Evolutionary conservation across 2,329 filamentous ascomycete genomes (phyloP).

Genomic region (Aspergillus pseudoterreus): DNA sequence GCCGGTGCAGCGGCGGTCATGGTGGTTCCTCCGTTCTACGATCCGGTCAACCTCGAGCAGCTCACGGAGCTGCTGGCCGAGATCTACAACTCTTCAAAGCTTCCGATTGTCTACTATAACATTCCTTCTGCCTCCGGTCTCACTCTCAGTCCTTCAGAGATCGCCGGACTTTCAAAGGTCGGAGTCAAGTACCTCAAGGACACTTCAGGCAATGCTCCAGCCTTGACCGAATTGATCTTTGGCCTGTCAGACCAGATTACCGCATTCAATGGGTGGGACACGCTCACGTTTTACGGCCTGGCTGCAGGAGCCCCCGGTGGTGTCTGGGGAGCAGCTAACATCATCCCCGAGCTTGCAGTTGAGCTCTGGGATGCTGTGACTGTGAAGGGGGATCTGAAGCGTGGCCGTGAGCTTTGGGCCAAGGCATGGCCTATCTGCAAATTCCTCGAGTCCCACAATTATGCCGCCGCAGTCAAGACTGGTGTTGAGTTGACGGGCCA

Average conservation of each 20-base stretch:
- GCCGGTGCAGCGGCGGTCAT: constrained; percentile 44
- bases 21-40: constrained; percentile 51
- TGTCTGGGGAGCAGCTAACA: constrained; percentile 51
- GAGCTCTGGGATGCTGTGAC: constrained; percentile 48
- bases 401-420: constrained; percentile 46
- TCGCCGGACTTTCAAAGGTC: constrained; percentile 43
- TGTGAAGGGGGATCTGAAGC: constrained; percentile 41
- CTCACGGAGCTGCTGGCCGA: constrained; percentile 41
- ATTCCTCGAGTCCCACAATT: constrained; percentile 49
- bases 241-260: constrained; percentile 41
- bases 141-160: constrained; percentile 39
- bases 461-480: constrained; percentile 48
- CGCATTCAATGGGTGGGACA: constrained; percentile 54
- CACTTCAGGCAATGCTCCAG: constrained; percentile 51
- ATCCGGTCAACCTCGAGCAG: constrained; percentile 40
- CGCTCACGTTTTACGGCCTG: constrained; percentile 51
- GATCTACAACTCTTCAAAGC: constrained; percentile 36
- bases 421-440: constrained; percentile 51
- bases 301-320: constrained; percentile 49
- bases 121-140: constrained; percentile 48
- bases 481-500: constrained; percentile 47
- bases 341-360: constrained; percentile 49
- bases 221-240: constrained; percentile 49
- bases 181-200: constrained; percentile 52
- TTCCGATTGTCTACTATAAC: constrained; percentile 52